Evolutionary conservation across 495 filamentous ascomycete species (phyloP), one percentile per base, ranked within the genome.

Genomic region (Lentithecium fluviatile): DNA sequence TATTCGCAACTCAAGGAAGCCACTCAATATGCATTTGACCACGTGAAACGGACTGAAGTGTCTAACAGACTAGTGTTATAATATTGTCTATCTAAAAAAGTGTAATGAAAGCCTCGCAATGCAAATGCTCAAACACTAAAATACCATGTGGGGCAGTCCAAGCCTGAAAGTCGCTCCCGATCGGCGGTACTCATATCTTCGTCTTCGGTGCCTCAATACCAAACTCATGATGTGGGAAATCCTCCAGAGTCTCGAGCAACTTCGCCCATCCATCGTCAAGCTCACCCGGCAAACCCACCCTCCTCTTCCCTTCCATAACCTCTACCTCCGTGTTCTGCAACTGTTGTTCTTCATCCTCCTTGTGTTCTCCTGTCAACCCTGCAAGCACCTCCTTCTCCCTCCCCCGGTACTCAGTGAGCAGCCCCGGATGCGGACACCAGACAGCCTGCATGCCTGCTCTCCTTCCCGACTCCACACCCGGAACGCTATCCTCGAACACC

Each of bases 401-500:
- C 3, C 90, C 92, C 38, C 73, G 75, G 68, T 88, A 95, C 70
- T 88, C 85, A 66, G 82, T 79, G 76, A 88, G 76, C 24, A 99
- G 73, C 71, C 83, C 89, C 2, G 84, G 82, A 78, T 97, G 92
- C 6, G 94, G 94, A 62, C 84, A 86, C 94, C 94, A 99, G 0
- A 95, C 78, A 8, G 96, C 94, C 60, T 90, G 82, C 95, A 97
- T 97, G 0, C 95, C 95, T 0, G 95, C 94, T 56, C 94, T 82
- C 29, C 94, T 77, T 11, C 91, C 94, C 10, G 92, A 83, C 76
- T 99, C 94, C 0, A 96, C 90, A 0, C 94, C 94, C 0, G 90
- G 89, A 2, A 97, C 92, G 23, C 85, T 86, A 72, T 99, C 94
- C 73, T 99, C 94, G 69, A 99, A 97, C 0, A 99, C 94, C 8